These are phyloP conservation scores for Alloascoidea hylecoeti DNA, from an alignment of 805 yeast species.

Conservation along the genomic window DNA sequence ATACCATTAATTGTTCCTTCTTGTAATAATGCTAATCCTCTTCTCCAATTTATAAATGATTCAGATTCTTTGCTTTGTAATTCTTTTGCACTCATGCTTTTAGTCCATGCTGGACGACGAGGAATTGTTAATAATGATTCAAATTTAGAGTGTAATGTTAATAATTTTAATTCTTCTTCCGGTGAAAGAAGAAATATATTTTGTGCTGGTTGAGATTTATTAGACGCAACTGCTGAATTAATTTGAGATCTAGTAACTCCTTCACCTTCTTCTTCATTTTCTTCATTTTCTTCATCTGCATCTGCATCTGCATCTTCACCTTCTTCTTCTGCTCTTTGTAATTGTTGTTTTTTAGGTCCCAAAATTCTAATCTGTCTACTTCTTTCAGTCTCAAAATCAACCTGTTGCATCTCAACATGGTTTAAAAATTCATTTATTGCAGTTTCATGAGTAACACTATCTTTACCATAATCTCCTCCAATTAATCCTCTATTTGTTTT, in stretches of 20 bases:
- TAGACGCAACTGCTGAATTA: not conserved
- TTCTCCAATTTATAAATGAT: constrained; percentile 89
- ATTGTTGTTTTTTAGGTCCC: no score
- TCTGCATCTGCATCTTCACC: constrained; percentile 7
- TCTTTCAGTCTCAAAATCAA: constrained; percentile 90
- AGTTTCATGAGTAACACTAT: constrained; percentile 88
- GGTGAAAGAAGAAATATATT: constrained; percentile 50
- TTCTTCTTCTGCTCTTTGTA: constrained; percentile 28
- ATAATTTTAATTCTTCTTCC: constrained; percentile 49
- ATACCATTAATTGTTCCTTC: constrained; percentile 36
- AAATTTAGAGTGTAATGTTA: constrained; percentile 45
- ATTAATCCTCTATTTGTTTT: no score
- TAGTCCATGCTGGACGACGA: constrained; percentile 81
- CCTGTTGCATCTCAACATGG: constrained; percentile 92
- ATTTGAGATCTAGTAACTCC: constrained; percentile 4
- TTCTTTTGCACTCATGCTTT: constrained; percentile 54
- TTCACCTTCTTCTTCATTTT: constrained; percentile 24
- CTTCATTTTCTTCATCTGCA: constrained; percentile 16
- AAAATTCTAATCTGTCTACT: constrained; percentile 73
- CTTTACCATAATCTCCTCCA: constrained; percentile 15
- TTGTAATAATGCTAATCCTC: constrained; percentile 73
- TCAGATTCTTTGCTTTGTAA: constrained; percentile 80
- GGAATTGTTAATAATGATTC: constrained; percentile 63
- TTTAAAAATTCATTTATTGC: constrained; percentile 88
- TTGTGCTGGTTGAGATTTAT: constrained; percentile 21